A percentile compares a stretch with the other conserved stretches of the same genome.
Evolutionary conservation across 2,329 filamentous ascomycete species (phyloP).

Genomic region (Parastagonospora nodorum): DNA sequence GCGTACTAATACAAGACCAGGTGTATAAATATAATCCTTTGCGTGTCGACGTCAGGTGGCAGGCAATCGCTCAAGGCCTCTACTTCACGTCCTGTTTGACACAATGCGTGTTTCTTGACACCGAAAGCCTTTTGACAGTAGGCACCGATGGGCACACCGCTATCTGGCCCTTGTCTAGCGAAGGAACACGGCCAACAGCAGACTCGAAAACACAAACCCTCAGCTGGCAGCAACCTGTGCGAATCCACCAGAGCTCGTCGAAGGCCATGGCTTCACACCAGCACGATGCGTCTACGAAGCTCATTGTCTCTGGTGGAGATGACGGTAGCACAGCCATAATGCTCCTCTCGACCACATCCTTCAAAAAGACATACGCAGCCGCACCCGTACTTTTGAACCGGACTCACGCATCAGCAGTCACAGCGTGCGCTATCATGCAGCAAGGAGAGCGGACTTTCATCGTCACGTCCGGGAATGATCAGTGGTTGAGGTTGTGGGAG

Average conservation of each 20-base stretch:
- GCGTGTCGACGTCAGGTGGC: constrained; percentile 36
- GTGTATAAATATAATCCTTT: constrained; percentile 50
- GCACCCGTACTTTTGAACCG: constrained; percentile 54
- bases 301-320: constrained; percentile 81
- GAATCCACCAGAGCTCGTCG: constrained; percentile 79
- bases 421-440: constrained; percentile 54
- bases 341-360: constrained; percentile 13
- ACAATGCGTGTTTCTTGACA: constrained; percentile 56
- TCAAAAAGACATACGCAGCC: constrained; percentile 17
- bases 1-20: constrained; percentile 31
- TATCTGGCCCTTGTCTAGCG: constrained; percentile 57
- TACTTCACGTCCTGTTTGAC: constrained; percentile 70
- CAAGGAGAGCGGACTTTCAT: constrained; percentile 20
- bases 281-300: constrained; percentile 40
- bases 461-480: constrained; percentile 53
- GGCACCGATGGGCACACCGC: constrained; percentile 82
- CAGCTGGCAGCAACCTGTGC: constrained; percentile 35
- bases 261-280: constrained; percentile 58
- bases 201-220: constrained; percentile 16
- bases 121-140: constrained; percentile 63
- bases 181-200: constrained; percentile 8
- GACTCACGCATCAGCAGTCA: constrained; percentile 76
- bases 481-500: constrained; percentile 55
- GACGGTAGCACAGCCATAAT: constrained; percentile 75
- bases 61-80: constrained; percentile 41